Conservation (phyloP, 1,139 yeast species). For the Meyerozyma guilliermondii region DNA sequence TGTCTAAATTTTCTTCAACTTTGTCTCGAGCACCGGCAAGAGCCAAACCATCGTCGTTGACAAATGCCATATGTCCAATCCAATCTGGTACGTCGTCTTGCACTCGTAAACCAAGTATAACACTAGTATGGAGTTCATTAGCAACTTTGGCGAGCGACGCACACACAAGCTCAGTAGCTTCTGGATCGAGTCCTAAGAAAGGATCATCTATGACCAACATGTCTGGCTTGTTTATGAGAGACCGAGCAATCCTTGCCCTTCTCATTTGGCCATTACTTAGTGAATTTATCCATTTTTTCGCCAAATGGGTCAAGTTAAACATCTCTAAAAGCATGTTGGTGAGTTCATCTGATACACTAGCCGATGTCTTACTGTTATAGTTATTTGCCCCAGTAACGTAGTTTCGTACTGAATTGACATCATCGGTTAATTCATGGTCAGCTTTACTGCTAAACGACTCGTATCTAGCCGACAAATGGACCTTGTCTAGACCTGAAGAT, state of each 20-base stretch:
- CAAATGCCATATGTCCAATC: slow-evolving; percentile 68
- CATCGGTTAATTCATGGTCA: slow-evolving; percentile 53
- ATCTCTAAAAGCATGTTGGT: slow-evolving; percentile 41
- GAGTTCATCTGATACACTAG: slow-evolving; percentile 17
- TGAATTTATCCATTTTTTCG: slow-evolving; percentile 76
- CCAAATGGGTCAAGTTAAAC: slow-evolving; percentile 53
- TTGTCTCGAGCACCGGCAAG: slow-evolving; percentile 42
- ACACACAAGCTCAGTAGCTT: slow-evolving; percentile 58
- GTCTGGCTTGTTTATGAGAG: slow-evolving; percentile 60
- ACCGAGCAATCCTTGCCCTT: slow-evolving; percentile 78
- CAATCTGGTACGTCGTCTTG: slow-evolving; percentile 77
- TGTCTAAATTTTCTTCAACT: slow-evolving; percentile 3
- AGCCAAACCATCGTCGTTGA: slow-evolving; percentile 47
- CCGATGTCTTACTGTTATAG: slow-evolving; percentile 27
- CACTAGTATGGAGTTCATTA: slow-evolving; percentile 20
- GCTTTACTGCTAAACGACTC: slow-evolving; percentile 69
- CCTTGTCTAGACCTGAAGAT: slow-evolving; percentile 50
- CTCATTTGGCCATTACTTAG: slow-evolving; percentile 92
- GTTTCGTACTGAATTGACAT: slow-evolving; percentile 65
- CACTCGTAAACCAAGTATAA: slow-evolving; percentile 69
- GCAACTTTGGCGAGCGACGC: slow-evolving; percentile 26
- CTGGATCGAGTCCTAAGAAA: slow-evolving; percentile 83
- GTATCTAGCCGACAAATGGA: slow-evolving; percentile 84
- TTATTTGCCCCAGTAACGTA: slow-evolving; percentile 49
- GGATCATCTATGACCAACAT: slow-evolving; percentile 83